phyloP scores from a whole-genome alignment of 805 yeast genomes.

The Ogataea methylovora region DNA sequence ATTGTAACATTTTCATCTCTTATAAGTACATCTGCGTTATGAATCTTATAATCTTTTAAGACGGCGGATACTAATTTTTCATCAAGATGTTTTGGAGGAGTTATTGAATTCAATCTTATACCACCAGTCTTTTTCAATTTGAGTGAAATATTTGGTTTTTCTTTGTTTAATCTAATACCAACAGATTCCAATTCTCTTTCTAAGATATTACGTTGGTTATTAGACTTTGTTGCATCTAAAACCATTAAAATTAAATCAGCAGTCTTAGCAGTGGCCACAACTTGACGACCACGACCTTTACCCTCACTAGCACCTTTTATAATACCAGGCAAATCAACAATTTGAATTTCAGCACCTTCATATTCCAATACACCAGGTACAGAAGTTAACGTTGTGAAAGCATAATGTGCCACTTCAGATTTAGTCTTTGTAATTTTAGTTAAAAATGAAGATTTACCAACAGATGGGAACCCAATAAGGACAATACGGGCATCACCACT shows the following conservation, averaged over 20 bases:
- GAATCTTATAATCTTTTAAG: conserved; percentile 80
- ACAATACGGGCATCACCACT: conserved; percentile 96
- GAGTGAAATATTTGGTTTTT: conserved; percentile 71
- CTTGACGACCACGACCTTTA: conserved; percentile 96
- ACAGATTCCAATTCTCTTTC: conserved; percentile 89
- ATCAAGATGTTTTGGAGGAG: conserved; percentile 76
- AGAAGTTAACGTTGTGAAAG: conserved; percentile 92
- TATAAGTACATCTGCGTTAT: conserved; percentile 87
- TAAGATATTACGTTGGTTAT: conserved; percentile 77
- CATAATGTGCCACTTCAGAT: conserved; percentile 91
- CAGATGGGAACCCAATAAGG: conserved; percentile 94
- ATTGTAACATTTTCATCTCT: conserved; percentile 86
- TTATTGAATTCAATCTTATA: conserved; percentile 68
- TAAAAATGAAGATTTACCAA: conserved; percentile 88
- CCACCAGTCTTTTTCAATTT: conserved; percentile 88
- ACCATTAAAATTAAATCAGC: conserved; percentile 91
- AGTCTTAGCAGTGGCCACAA: conserved; percentile 91
- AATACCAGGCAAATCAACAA: conserved; percentile 96
- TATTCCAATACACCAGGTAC: conserved; percentile 95
- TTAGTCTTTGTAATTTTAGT: conserved; percentile 88
- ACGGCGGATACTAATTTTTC: conserved; percentile 74
- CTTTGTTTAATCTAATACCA: conserved; percentile 83
- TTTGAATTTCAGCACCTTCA: conserved; percentile 94
- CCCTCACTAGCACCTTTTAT: conserved; percentile 96
- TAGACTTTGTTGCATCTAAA: conserved; percentile 90